Percentiles rank a stretch among this genome's conserved stretches.
These are phyloP conservation scores for Farysia itapuensis DNA, from an alignment of 1,284 basidiomycete species.

Conservation along the genomic window DNA sequence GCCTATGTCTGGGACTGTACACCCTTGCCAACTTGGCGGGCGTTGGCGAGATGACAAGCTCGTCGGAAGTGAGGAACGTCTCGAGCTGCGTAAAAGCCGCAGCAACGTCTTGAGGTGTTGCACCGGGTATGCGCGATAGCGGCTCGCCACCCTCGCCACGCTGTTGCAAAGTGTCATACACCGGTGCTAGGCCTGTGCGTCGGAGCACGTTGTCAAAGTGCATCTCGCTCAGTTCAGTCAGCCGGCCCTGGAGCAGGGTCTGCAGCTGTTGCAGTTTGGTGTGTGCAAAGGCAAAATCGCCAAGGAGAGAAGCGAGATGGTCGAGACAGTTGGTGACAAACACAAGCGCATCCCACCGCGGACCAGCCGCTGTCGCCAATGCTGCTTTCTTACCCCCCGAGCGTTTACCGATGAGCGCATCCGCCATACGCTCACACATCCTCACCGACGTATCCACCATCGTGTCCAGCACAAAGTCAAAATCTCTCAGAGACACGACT, in stretches of 20 bases:
- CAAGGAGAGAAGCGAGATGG: slow-evolving; percentile 12
- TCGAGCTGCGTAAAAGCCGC: slow-evolving; percentile 14
- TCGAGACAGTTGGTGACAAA: slow-evolving; percentile 40
- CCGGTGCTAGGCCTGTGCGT: slow-evolving; percentile 4
- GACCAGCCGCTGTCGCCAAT: no score
- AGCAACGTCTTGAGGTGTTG: slow-evolving; percentile 3
- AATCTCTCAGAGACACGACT: slow-evolving; percentile 14
- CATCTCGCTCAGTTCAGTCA: slow-evolving; percentile 1
- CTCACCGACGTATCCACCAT: no score
- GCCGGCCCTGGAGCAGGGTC: background rate
- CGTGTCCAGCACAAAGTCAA: slow-evolving; percentile 39
- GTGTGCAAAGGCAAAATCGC: slow-evolving; percentile 7
- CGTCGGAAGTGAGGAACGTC: slow-evolving; percentile 21
- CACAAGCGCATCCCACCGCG: slow-evolving; percentile 30
- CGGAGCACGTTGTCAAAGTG: slow-evolving; percentile 12
- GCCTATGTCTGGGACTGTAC: slow-evolving; percentile 9
- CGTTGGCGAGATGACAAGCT: slow-evolving; percentile 35
- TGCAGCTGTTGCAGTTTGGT: slow-evolving; percentile 7
- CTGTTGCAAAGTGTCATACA: background rate
- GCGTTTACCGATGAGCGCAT: slow-evolving; percentile 5
- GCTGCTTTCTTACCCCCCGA: slow-evolving; percentile 3
- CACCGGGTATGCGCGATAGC: slow-evolving; percentile 1
- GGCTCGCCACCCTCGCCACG: background rate
- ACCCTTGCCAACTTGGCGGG: slow-evolving; percentile 14
- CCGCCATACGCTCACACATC: slow-evolving; percentile 34